Conservation (phyloP, 306 rosid species). For the Cicer bijugum region DNA sequence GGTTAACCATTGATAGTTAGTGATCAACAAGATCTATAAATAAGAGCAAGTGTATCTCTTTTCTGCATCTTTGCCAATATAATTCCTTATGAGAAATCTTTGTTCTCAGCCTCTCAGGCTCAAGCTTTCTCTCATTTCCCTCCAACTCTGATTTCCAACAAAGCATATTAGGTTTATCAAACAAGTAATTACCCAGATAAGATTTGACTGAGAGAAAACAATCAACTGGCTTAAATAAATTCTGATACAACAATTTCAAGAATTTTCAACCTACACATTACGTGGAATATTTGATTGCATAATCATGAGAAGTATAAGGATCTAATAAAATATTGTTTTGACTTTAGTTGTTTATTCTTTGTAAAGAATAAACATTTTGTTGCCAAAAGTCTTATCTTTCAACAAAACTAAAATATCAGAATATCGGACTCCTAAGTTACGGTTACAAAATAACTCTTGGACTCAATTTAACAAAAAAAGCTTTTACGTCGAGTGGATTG, state of each 20-base stretch:
- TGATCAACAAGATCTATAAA: not conserved
- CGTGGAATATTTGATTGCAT: conserved; percentile 35
- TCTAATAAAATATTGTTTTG: conserved; percentile 5
- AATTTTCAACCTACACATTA: conserved; percentile 27
- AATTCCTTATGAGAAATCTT: not conserved
- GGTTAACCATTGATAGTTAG: conserved; percentile 14
- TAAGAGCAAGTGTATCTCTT: not conserved
- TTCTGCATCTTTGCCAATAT: not conserved
- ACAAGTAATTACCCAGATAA: conserved; percentile 24
- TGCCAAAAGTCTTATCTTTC: conserved; percentile 14
- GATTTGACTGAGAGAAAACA: conserved; percentile 15
- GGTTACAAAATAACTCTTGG: not conserved
- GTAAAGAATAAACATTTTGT: conserved; percentile 8
- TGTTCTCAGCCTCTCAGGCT: not conserved
- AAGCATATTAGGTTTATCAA: conserved; percentile 31
- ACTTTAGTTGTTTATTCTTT: conserved; percentile 16
- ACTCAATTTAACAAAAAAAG: conserved; percentile 6
- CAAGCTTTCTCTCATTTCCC: conserved; percentile 5
- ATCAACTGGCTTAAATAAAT: conserved; percentile 21
- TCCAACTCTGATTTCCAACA: conserved; percentile 24
- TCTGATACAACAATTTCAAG: not conserved
- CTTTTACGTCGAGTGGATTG: conserved; percentile 35
- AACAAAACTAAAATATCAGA: conserved; percentile 18
- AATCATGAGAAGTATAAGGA: conserved; percentile 13
- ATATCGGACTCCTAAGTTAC: conserved; percentile 16